These are phyloP conservation scores for Rhododendron henanense DNA, from an alignment of 148 eudicot genomes.

Conservation along the genomic window DNA sequence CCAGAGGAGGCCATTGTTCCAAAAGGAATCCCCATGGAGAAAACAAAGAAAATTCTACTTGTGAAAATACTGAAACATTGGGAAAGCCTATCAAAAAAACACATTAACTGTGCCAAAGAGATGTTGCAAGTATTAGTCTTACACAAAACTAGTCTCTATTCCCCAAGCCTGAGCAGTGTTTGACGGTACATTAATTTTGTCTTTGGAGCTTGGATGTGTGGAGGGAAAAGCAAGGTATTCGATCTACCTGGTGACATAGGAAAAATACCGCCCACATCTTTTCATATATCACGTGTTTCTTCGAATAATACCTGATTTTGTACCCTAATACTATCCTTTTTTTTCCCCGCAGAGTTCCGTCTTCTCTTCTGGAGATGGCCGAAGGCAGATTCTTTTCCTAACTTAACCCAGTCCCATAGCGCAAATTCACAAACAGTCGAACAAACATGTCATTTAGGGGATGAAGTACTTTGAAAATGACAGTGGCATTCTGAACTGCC, in stretches of 20 bases:
- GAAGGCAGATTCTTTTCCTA: neutral
- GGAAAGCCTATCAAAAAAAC: neutral
- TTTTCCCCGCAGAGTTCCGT: neutral
- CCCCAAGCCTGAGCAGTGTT: neutral
- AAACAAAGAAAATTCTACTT: neutral
- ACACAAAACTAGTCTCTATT: neutral
- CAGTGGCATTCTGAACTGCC: neutral
- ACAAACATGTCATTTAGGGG: neutral
- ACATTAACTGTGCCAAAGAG: neutral
- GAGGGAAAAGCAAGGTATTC: neutral
- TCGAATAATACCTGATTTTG: neutral
- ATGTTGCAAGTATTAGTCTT: neutral
- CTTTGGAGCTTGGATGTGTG: neutral
- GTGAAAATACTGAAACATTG: neutral
- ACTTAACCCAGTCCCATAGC: neutral
- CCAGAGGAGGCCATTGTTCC: neutral
- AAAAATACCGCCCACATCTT: neutral
- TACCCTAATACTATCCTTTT: neutral
- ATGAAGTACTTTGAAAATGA: neutral
- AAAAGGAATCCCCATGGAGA: neutral
- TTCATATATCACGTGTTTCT: neutral
- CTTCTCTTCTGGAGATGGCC: neutral
- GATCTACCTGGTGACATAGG: neutral
- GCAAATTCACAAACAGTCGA: neutral
- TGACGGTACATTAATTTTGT: neutral